Percentiles rank a stretch among this genome's conserved stretches.
Evolutionary conservation across 345 rosid genomes (phyloP).

Genomic region (Boechera divaricarpa): DNA sequence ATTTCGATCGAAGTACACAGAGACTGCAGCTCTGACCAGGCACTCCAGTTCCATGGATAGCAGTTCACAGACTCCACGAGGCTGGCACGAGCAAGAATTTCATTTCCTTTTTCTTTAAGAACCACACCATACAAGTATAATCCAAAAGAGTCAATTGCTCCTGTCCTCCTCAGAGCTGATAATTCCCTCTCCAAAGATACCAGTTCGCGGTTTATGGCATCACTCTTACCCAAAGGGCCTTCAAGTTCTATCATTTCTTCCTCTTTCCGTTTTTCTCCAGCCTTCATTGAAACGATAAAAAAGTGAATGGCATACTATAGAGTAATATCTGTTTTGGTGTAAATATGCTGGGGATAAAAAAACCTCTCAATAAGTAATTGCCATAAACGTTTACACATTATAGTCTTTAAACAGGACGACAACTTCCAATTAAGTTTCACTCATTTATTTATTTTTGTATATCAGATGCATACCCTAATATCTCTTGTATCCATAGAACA

Average conservation of each 20-base stretch:
- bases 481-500: slow-evolving; percentile 14
- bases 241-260: slow-evolving; percentile 95
- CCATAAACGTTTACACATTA: neutral
- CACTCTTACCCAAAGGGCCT: slow-evolving; percentile 84
- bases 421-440: slow-evolving; percentile 22
- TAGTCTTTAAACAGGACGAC: slow-evolving; percentile 2
- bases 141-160: slow-evolving; percentile 80
- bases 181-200: slow-evolving; percentile 84
- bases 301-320: slow-evolving; percentile 22
- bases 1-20: slow-evolving; percentile 73
- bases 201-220: slow-evolving; percentile 74
- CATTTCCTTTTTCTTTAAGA: slow-evolving; percentile 89
- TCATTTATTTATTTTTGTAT: neutral
- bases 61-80: slow-evolving; percentile 89
- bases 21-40: slow-evolving; percentile 94
- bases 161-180: slow-evolving; percentile 69
- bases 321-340: neutral
- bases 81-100: slow-evolving; percentile 68
- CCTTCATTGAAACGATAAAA: slow-evolving; percentile 50
- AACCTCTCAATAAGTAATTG: neutral
- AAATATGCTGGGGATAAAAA: neutral
- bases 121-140: slow-evolving; percentile 86
- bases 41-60: slow-evolving; percentile 99
- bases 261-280: slow-evolving; percentile 97
- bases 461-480: neutral